Evolutionary conservation across 768 basidiomycete species (phyloP).

Genomic region (Tylopilus sp.): DNA sequence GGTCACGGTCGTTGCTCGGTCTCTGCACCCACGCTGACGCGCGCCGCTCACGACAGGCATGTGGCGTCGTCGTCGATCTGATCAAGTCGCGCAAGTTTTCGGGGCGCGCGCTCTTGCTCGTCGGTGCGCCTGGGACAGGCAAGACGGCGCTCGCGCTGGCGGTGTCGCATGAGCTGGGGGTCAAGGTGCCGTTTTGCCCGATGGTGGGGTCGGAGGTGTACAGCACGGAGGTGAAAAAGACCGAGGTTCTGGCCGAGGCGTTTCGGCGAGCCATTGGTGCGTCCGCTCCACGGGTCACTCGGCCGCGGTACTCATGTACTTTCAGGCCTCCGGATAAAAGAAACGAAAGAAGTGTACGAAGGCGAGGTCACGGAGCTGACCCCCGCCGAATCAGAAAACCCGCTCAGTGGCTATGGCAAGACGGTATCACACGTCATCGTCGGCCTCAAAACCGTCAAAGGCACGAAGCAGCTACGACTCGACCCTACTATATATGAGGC

Average conservation of each 20-base stretch:
- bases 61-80: constrained; percentile 85
- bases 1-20: constrained; percentile 1
- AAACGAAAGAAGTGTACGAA: constrained; percentile 98
- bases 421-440: constrained; percentile 98
- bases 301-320: background rate
- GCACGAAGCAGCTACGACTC: constrained; percentile 90
- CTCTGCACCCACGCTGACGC: background rate
- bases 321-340: constrained; percentile 89
- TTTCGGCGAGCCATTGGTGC: constrained; percentile 94
- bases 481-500: constrained; percentile 97
- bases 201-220: constrained; percentile 99
- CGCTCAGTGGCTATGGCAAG: constrained; percentile 95
- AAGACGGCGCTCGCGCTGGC: constrained; percentile 98
- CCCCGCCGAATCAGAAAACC: constrained; percentile 95
- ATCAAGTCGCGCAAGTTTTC: constrained; percentile 92
- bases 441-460: constrained; percentile 89
- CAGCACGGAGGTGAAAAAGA: constrained; percentile 97
- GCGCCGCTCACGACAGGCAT: constrained; percentile 53
- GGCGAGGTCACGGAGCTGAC: constrained; percentile 98
- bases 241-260: constrained; percentile 92
- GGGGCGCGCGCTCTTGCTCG: constrained; percentile 87
- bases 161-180: constrained; percentile 89
- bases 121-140: constrained; percentile 95
- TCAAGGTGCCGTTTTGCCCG: constrained; percentile 95
- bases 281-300: constrained; percentile 25